Base-by-base conservation (phyloP, 2,329 filamentous ascomycete genomes). In the Penicillium sp. region DNA sequence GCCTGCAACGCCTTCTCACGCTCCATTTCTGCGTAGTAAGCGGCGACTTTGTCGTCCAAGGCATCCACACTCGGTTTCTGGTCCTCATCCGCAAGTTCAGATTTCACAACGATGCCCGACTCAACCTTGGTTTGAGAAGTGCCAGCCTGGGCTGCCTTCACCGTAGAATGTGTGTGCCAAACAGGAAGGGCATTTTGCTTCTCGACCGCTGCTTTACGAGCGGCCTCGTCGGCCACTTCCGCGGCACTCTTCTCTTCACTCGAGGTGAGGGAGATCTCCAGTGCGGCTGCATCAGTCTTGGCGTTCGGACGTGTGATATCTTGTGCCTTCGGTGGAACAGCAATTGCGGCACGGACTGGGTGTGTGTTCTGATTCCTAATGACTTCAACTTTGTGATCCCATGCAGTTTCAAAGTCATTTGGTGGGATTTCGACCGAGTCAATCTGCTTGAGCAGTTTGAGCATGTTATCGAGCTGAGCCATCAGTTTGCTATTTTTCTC, bases 111-210 rank as follows among this genome's bases (percentile, higher is more conserved):
- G 36, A 62, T 46, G 30, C 72, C 73, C 1, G 61, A 43, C 18
- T 72, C 72, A 13, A 59, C 61, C 58, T 74, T 74, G 45, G 63
- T 36, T 23, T 63, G 58, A 11, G 63, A 62, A 27, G 61, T 47
- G 29, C 62, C 67, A 35, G 59, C 57, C 18, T 66, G 62, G 5
- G 52, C 57, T 2, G 65, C 66, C 35, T 73, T 70, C 30, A 80
- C 77, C 0, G 78, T 80, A 38, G 77, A 79, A 46, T 78, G 74
- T 7, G 78, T 81, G 59, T 81, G 77, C 79, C 79, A 82, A 14
- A 78, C 76, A 0, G 79, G 79, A 9, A 81, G 68, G 5, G 75
- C 75, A 46, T 81, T 82, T 61, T 81, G 78, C 55, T 79, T 78
- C 56, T 79, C 78, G 40, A 80, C 64, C 2, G 73, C 74, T 3